These are phyloP conservation scores for Leucoagaricus sp. DNA, from an alignment of 1,284 basidiomycete species.

Conservation along the genomic window DNA sequence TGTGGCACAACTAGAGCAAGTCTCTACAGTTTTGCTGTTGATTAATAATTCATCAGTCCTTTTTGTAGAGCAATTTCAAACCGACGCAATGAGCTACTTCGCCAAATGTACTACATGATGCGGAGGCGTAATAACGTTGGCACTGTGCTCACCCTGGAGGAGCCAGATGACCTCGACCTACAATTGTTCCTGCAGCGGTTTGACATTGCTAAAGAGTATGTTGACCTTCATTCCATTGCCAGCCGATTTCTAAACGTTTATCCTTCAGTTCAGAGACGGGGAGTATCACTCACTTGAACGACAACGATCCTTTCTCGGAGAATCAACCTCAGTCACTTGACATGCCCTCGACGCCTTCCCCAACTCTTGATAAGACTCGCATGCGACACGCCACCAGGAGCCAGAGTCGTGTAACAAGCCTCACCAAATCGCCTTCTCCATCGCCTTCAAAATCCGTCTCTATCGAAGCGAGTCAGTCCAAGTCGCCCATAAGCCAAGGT, in stretches of 20 bases:
- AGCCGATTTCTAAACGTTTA: conserved; percentile 9
- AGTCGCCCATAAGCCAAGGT: not conserved
- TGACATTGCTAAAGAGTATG: conserved; percentile 52
- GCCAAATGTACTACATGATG: conserved; percentile 67
- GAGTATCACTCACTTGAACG: conserved; percentile 33
- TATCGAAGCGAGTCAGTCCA: not conserved
- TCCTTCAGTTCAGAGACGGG: conserved; percentile 31
- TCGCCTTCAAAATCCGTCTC: not conserved
- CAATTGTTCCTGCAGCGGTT: conserved; percentile 53
- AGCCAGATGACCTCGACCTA: conserved; percentile 39
- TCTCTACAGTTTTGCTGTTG: conserved; percentile 6
- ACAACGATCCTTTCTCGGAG: conserved; percentile 21
- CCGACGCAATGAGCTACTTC: conserved; percentile 65
- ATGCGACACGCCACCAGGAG: conserved; percentile 12
- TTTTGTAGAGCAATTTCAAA: conserved; percentile 53
- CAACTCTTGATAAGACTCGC: conserved; percentile 6
- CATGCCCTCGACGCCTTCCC: conserved; percentile 11
- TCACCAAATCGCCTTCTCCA: conserved; percentile 11
- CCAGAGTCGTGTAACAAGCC: conserved; percentile 9
- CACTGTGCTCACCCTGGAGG: conserved; percentile 35
- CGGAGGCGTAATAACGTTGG: conserved; percentile 49
- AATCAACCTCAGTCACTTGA: not conserved
- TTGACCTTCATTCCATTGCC: conserved; percentile 16
- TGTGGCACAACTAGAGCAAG: conserved; percentile 37
- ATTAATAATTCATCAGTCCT: conserved; percentile 9